Percentiles rank a stretch among this genome's conserved stretches.
phyloP scores from a whole-genome alignment of 2,329 filamentous ascomycete genomes.

The Stromatinia cepivora region DNA sequence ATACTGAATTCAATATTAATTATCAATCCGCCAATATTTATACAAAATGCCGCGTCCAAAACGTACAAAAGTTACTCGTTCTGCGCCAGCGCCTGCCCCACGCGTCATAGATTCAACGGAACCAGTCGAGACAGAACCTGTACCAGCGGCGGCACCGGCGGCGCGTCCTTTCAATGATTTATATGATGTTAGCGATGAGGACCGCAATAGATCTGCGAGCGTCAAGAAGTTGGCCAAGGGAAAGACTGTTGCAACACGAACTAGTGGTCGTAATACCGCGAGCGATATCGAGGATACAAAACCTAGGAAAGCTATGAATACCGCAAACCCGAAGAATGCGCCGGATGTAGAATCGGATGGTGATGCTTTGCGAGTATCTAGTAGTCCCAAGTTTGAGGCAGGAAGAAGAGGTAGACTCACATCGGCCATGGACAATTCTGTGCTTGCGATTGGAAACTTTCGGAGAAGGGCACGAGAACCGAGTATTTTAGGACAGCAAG shows the following conservation, averaged over 20 bases:
- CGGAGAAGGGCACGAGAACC: constrained; percentile 56
- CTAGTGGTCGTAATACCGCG: constrained; percentile 5
- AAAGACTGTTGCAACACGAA: constrained; percentile 25
- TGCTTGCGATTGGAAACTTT: constrained; percentile 54
- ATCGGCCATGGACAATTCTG: constrained; percentile 40
- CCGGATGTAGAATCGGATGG: constrained; percentile 10
- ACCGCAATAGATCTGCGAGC: constrained; percentile 23
- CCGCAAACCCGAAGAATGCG: constrained; percentile 8
- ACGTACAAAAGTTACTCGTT: constrained; percentile 11
- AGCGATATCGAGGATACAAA: constrained; percentile 7
- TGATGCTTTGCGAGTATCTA: constrained; percentile 28
- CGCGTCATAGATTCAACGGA: not conserved
- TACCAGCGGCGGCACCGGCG: constrained; percentile 3
- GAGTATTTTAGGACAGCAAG: constrained; percentile 36
- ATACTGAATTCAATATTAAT: not conserved
- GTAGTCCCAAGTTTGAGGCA: constrained; percentile 38
- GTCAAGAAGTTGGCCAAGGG: constrained; percentile 30
- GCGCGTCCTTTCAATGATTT: constrained; percentile 34
- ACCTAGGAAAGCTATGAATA: not conserved
- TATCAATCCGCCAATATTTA: not conserved
- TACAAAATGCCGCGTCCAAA: constrained; percentile 13
- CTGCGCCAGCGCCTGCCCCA: not conserved
- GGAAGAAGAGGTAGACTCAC: constrained; percentile 35
- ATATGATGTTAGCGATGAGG: constrained; percentile 40
- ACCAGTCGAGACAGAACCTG: constrained; percentile 1